Base-by-base conservation (phyloP, 805 yeast species). In the Ogataea glucozyma region DNA sequence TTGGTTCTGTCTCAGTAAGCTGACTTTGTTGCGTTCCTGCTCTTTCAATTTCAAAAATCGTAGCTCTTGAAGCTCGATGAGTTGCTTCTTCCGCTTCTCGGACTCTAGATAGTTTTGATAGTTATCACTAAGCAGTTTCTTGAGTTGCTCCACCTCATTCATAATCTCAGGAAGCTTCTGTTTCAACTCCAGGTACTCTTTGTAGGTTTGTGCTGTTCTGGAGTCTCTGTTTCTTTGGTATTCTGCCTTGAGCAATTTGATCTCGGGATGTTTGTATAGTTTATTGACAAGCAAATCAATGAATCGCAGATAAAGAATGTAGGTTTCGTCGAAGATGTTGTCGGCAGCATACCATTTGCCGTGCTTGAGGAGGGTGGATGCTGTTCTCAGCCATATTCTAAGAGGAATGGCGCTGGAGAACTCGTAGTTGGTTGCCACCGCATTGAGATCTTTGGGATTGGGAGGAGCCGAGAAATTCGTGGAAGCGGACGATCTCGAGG, bases 381-480 rank as follows among this genome's bases (percentile, higher is more conserved):
- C 79, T 36, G 82, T 73, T 43, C 81, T 72, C 22, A 82, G 53
- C 73, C 87, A 82, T 17, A 75, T 61, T 33, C 67, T 67, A 40
- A 81, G 57, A 1, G 85, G 77, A 12, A 79, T 71, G 0, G 58
- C 48, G 3, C 71, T 57, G 27, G 80, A 74, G 61, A 75, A 84
- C 42, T 70, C 76, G 57, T 81, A 83, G 44, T 69, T 65, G 44
- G 62, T 63, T 4, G 84, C 85, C 54, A 70, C 76, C n/a, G 56
- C 55, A 31, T 66, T 68, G 23, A 79, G 68, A 46, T 67, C 55
- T 32, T 64, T 65, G 8, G 66, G 65, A 37, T 58, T 54, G 16
- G 48, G 57, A 3, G 59, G 61, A 4, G 46, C 44, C n/a, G 49
- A 31, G 2, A 44, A 29, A 38, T 44, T 40, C 14, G 46, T 23